Percentiles rank a stretch among this genome's conserved stretches.
Evolutionary conservation across 495 filamentous ascomycete species (phyloP).

Genomic region (Penicillium verhagenii): DNA sequence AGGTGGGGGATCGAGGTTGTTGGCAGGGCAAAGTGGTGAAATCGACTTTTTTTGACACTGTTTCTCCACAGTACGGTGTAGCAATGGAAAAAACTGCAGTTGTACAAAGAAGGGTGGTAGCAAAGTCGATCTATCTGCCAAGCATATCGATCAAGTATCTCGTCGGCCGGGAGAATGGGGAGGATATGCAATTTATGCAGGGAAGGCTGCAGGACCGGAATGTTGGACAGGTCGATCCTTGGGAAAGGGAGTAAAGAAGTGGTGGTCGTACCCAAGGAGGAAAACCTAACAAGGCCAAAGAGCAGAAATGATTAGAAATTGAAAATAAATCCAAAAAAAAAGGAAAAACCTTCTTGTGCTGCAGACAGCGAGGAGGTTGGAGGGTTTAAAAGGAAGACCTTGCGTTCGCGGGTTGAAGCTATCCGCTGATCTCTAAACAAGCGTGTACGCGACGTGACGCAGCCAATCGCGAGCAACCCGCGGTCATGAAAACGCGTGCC

Average conservation of each 20-base stretch:
- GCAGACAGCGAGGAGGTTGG: slow-evolving; percentile 22
- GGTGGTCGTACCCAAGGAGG: slow-evolving; percentile 12
- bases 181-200: slow-evolving; percentile 26
- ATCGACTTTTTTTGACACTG: slow-evolving; percentile 15
- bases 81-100: slow-evolving; percentile 9
- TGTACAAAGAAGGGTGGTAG: slow-evolving; percentile 11
- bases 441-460: slow-evolving; percentile 51
- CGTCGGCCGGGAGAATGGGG: slow-evolving; percentile 31
- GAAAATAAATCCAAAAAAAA: slow-evolving; percentile 15
- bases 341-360: slow-evolving; percentile 16
- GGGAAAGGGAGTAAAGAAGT: slow-evolving; percentile 5
- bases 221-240: slow-evolving; percentile 18
- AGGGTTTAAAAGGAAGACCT: slow-evolving; percentile 33
- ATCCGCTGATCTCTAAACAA: slow-evolving; percentile 36
- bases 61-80: slow-evolving; percentile 12
- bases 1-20: slow-evolving; percentile 8
- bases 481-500: background rate
- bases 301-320: slow-evolving; percentile 20
- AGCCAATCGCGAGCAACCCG: slow-evolving; percentile 35
- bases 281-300: slow-evolving; percentile 4
- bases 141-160: slow-evolving; percentile 20
- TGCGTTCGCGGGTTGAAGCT: slow-evolving; percentile 42
- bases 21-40: slow-evolving; percentile 5
- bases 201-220: slow-evolving; percentile 27
- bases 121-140: slow-evolving; percentile 13